Base-by-base conservation (phyloP, 1,284 basidiomycete species). In the Ceratobasidium sp. region DNA sequence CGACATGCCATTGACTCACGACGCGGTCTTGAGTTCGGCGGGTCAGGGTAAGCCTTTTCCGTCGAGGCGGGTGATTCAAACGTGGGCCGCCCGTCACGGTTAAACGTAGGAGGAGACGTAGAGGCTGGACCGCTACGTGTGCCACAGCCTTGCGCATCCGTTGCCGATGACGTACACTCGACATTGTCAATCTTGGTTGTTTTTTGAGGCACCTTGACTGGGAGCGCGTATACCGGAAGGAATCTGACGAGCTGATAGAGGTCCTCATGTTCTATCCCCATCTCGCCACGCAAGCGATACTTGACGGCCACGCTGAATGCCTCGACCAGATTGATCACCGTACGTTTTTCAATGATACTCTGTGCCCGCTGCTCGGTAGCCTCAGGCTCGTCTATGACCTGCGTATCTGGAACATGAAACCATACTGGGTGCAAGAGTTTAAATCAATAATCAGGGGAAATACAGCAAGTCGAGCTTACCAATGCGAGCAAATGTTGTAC, bases 291-390 rank as follows among this genome's bases (percentile, higher is more conserved):
- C 6, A 90, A 83, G 79, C 90, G 88, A 78, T 88, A 87, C 80
- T 88, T 88, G n/a, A 87, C 83, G 2, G 87, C 82, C 54, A 87
- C 86, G n/a, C 78, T 79, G 64, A 27, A 90, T 0, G 86, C 89
- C 76, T 89, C 86, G 56, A 88, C 81, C 56, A 91, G 84, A 77
- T 89, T 88, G 75, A 90, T 85, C 6, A 87, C 84, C 0, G 89
- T 89, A 81, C 88, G 92, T 82, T 91, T 90, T 81, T 93, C 92
- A 48, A 92, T 82, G 47, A 91, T 79, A 0, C 85, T 83, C 24
- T 87, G 86, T 0, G 86, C 85, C 75, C 81, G 84, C 53, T 83
- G 81, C 63, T 86, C 44, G 1, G 6, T 15, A 27, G 15, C 19
- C 8, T 41, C 53, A 27, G n/a, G 2, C 19, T 56, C 29, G 51